Evolutionary conservation across 257 asterid genomes (phyloP).

Genomic region (Solanum dulcamara): DNA sequence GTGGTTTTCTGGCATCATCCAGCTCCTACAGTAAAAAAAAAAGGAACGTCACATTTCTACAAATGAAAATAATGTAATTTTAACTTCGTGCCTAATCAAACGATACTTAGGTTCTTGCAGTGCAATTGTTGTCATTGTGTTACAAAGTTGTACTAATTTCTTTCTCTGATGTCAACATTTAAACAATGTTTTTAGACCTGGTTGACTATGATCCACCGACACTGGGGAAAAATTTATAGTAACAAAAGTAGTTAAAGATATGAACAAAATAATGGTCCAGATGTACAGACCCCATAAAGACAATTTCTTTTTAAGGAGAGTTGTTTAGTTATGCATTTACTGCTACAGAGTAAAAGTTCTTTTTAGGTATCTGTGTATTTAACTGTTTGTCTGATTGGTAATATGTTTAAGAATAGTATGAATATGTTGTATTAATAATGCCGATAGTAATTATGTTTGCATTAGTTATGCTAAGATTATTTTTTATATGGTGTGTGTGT

Average conservation of each 20-base stretch:
- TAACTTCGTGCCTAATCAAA: neutral
- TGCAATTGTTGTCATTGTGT: neutral
- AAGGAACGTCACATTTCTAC: neutral
- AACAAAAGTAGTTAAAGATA: neutral
- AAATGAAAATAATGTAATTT: neutral
- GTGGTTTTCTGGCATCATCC: slow-evolving; percentile 67
- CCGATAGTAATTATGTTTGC: too few species aligned
- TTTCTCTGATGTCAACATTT: neutral
- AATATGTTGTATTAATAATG: too few species aligned
- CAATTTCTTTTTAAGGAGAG: neutral
- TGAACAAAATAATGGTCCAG: neutral
- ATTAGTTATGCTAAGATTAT: too few species aligned
- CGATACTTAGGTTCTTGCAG: slow-evolving; percentile 44
- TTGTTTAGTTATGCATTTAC: neutral
- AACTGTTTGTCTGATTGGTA: too few species aligned
- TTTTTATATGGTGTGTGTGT: too few species aligned
- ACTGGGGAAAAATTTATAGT: neutral
- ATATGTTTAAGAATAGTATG: too few species aligned
- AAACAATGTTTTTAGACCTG: neutral
- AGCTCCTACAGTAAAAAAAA: slow-evolving; percentile 37
- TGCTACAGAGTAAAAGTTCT: neutral
- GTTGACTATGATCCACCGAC: neutral
- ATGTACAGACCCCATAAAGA: neutral
- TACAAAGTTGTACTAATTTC: neutral
- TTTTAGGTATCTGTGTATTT: neutral